phyloP scores from a whole-genome alignment of 2,329 filamentous ascomycete species.

The Sphaerulina musiva region DNA sequence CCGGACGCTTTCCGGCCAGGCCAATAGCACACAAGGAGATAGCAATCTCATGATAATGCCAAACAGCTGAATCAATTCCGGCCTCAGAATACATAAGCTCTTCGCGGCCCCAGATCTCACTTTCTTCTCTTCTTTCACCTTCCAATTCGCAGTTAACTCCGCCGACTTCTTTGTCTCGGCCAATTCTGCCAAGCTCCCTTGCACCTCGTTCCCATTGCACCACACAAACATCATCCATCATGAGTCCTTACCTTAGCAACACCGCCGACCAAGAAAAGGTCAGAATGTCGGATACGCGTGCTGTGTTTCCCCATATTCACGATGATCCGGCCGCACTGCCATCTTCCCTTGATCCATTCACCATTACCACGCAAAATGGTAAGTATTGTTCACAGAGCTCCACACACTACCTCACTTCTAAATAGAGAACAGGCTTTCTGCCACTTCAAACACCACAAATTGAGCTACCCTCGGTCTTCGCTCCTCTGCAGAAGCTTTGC shows the following conservation, averaged over 20 bases:
- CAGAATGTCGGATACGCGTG: slow-evolving; percentile 14
- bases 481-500: slow-evolving; percentile 63
- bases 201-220: slow-evolving; percentile 9
- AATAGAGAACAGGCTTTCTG: slow-evolving; percentile 50
- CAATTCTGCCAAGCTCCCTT: slow-evolving; percentile 1
- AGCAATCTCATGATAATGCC: slow-evolving; percentile 10
- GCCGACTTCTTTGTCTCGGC: slow-evolving; percentile 6
- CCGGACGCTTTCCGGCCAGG: slow-evolving; percentile 25
- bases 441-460: slow-evolving; percentile 50
- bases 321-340: slow-evolving; percentile 25
- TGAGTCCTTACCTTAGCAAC: slow-evolving; percentile 21
- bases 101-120: slow-evolving; percentile 12
- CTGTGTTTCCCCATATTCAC: slow-evolving; percentile 26
- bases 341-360: slow-evolving; percentile 48
- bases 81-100: slow-evolving; percentile 21
- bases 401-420: background rate
- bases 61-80: slow-evolving; percentile 14
- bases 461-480: slow-evolving; percentile 66
- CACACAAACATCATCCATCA: slow-evolving; percentile 7
- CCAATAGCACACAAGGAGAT: slow-evolving; percentile 15
- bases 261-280: slow-evolving; percentile 9
- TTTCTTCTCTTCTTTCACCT: slow-evolving; percentile 17
- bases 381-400: background rate
- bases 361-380: slow-evolving; percentile 65
- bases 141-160: slow-evolving; percentile 2